These are phyloP conservation scores for Chaetomium cochliodes DNA, from an alignment of 495 filamentous ascomycete genomes.

Conservation along the genomic window DNA sequence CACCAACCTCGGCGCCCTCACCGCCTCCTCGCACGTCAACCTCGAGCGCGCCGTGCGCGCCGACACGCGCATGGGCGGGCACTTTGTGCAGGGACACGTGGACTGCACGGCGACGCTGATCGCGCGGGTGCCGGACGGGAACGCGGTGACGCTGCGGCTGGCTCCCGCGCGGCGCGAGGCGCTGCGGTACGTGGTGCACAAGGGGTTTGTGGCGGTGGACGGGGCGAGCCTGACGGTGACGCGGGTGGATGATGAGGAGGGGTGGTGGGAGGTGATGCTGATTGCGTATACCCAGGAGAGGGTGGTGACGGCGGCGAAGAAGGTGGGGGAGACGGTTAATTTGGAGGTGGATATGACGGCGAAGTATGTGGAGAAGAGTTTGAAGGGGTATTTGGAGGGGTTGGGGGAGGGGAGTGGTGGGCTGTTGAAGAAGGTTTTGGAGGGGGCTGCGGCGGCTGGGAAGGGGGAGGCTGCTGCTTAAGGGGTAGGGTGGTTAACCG, in stretches of 20 bases:
- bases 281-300: constrained; percentile 97
- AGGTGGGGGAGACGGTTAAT: constrained; percentile 83
- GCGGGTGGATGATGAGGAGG: constrained; percentile 68
- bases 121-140: constrained; percentile 71
- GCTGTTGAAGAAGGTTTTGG: constrained; percentile 81
- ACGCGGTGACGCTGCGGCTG: constrained; percentile 83
- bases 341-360: constrained; percentile 98
- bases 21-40: constrained; percentile 62
- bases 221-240: constrained; percentile 96
- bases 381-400: constrained; percentile 63
- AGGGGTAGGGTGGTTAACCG: constrained; percentile 6
- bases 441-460: constrained; percentile 49
- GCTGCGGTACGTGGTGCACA: constrained; percentile 86
- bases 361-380: constrained; percentile 98
- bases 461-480: constrained; percentile 61
- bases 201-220: constrained; percentile 93
- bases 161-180: constrained; percentile 63
- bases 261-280: constrained; percentile 97
- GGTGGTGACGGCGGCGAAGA: constrained; percentile 80
- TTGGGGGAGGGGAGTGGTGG: constrained; percentile 49
- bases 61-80: constrained; percentile 83
- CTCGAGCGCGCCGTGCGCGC: constrained; percentile 90
- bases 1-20: constrained; percentile 81
- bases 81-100: constrained; percentile 90
- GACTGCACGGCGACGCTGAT: constrained; percentile 79